These are phyloP conservation scores for Diaporthe velutina DNA, from an alignment of 2,329 filamentous ascomycete species.

Conservation along the genomic window DNA sequence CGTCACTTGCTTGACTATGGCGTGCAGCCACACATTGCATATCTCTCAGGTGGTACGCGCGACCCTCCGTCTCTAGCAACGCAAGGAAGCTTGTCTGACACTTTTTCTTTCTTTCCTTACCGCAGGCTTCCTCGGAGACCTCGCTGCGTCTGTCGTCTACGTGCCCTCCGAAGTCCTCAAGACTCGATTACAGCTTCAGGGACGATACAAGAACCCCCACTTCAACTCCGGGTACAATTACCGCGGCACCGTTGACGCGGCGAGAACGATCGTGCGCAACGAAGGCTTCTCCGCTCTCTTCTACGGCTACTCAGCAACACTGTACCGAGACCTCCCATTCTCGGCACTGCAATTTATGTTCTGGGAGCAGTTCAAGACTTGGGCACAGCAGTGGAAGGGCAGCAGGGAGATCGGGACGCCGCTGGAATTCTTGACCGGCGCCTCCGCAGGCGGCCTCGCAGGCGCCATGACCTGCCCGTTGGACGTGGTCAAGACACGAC, in stretches of 20 bases:
- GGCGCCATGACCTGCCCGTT: constrained; percentile 95
- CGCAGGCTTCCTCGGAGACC: constrained; percentile 89
- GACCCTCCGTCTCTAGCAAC: background rate
- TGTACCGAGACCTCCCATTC: constrained; percentile 94
- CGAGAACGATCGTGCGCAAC: constrained; percentile 83
- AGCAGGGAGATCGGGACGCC: constrained; percentile 87
- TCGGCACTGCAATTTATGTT: constrained; percentile 98
- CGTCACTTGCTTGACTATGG: constrained; percentile 87
- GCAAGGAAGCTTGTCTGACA: background rate
- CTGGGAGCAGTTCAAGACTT: constrained; percentile 91
- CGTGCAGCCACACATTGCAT: constrained; percentile 84
- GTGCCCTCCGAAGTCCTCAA: constrained; percentile 98
- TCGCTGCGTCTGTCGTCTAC: constrained; percentile 92
- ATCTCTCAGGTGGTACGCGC: constrained; percentile 81
- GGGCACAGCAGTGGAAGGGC: constrained; percentile 83
- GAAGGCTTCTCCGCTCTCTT: constrained; percentile 92
- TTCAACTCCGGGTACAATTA: constrained; percentile 98
- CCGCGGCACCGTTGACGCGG: constrained; percentile 84
- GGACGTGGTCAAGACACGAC: constrained; percentile 96
- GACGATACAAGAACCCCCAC: constrained; percentile 93
- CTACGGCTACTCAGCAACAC: constrained; percentile 95
- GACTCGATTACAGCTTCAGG: constrained; percentile 95
- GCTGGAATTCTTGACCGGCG: constrained; percentile 90
- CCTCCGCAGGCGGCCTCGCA: constrained; percentile 89
- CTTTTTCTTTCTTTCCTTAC: too few relatives aligned